Evolutionary conservation across 176 grass and related monocot genomes (phyloP).

Genomic region (Oryza glumipatula): DNA sequence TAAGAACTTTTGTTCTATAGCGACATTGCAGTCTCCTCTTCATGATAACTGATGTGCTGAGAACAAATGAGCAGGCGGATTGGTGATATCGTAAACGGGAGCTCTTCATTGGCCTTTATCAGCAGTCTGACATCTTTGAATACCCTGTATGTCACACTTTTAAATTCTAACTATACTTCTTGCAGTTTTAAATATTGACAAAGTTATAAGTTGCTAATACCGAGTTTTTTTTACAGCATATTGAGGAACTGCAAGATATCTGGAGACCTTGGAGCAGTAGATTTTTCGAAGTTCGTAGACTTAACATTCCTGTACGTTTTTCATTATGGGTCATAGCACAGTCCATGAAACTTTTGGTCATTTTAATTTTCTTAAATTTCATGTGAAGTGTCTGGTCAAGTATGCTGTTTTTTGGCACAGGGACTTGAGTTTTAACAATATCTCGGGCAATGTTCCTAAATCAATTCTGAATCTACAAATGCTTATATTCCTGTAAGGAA

Average conservation of each 20-base stretch:
- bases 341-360: background rate
- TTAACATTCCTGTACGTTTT: constrained; percentile 56
- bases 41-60: background rate
- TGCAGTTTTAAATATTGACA: no score
- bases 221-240: constrained; percentile 44
- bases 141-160: no score
- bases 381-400: background rate
- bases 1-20: constrained; percentile 9
- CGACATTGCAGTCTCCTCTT: background rate
- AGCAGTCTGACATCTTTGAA: no score
- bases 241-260: constrained; percentile 85
- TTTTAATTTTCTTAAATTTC: background rate
- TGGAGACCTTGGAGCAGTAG: constrained; percentile 48
- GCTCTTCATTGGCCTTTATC: no score
- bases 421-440: constrained; percentile 97
- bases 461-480: constrained; percentile 67
- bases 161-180: no score
- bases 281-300: constrained; percentile 53
- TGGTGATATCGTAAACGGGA: no score
- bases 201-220: background rate
- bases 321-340: background rate
- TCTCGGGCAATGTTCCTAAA: constrained; percentile 71
- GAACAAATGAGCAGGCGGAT: background rate
- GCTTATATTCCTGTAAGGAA: constrained; percentile 62
- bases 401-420: constrained; percentile 33